Evolutionary conservation across 768 basidiomycete genomes (phyloP).

Genomic region (Pleurotus djamor): DNA sequence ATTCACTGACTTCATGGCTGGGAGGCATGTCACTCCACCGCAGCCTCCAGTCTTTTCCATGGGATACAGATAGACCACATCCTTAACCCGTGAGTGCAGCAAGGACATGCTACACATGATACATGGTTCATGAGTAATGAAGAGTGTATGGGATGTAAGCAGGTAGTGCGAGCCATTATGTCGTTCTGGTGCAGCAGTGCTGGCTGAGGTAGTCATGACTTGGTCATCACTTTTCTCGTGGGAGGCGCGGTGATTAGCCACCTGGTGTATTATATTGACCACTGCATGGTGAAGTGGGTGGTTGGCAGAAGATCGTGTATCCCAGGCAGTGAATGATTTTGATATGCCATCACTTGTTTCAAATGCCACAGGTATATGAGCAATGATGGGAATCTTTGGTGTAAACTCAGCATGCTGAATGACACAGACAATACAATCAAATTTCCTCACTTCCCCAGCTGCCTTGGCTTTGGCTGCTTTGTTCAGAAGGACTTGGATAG

Average conservation of each 20-base stretch:
- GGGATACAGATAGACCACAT: conserved; percentile 72
- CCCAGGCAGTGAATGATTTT: conserved; percentile 52
- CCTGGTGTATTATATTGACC: conserved; percentile 68
- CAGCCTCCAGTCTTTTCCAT: conserved; percentile 86
- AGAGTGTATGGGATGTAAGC: conserved; percentile 79
- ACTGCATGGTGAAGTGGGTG: conserved; percentile 89
- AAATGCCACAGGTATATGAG: conserved; percentile 61
- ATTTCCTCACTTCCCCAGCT: conserved; percentile 56
- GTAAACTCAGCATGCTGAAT: background rate
- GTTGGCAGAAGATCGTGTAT: conserved; percentile 62
- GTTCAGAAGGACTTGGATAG: conserved; percentile 51
- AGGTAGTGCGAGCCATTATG: conserved; percentile 83
- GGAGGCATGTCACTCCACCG: conserved; percentile 73
- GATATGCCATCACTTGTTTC: conserved; percentile 20
- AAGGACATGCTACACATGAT: conserved; percentile 98
- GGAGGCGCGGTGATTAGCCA: conserved; percentile 55
- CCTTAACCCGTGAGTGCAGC: conserved; percentile 90
- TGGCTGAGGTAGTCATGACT: background rate
- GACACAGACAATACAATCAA: background rate
- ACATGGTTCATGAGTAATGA: conserved; percentile 95
- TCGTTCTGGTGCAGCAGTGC: conserved; percentile 4
- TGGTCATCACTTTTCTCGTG: conserved; percentile 9
- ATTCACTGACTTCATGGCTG: conserved; percentile 83
- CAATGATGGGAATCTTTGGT: conserved; percentile 70
- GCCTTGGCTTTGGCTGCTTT: conserved; percentile 45